Conservation (phyloP, 331 rosid genomes). For the Malus hybrid region DNA sequence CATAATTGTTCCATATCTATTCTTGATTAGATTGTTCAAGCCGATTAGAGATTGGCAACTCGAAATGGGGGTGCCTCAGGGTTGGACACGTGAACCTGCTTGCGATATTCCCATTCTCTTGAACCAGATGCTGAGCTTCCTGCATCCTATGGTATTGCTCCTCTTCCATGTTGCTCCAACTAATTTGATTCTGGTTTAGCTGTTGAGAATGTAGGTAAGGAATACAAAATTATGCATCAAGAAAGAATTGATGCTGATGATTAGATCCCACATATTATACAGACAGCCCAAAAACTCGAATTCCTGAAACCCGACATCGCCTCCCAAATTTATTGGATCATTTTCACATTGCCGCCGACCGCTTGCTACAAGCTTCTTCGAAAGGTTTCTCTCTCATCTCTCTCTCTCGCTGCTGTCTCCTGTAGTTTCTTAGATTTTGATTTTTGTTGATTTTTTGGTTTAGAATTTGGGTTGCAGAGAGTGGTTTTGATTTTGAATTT, state of each 20-base stretch:
- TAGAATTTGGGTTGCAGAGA: slow-evolving; percentile 2
- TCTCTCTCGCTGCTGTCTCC: no score
- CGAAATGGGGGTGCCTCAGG: slow-evolving; percentile 27
- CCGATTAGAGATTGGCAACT: slow-evolving; percentile 27
- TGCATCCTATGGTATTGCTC: slow-evolving; percentile 22
- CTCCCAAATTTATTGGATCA: no score
- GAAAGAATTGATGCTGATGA: no score
- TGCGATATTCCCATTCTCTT: slow-evolving; percentile 17
- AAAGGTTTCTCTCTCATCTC: no score
- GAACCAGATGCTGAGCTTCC: slow-evolving; percentile 33
- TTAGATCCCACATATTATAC: no score
- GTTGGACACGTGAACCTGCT: slow-evolving; percentile 13
- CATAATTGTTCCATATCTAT: slow-evolving; percentile 18
- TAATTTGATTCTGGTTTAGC: slow-evolving; percentile 18
- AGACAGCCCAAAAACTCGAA: no score
- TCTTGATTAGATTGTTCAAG: slow-evolving; percentile 23
- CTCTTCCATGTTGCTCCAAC: slow-evolving; percentile 39
- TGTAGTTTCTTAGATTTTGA: no score
- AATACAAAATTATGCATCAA: no score
- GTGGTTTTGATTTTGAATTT: slow-evolving; percentile 9
- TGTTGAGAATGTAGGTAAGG: not conserved
- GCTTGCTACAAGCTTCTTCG: no score
- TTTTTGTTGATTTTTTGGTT: not conserved
- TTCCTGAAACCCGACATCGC: no score
- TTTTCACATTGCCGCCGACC: no score